Conservation (phyloP, 352 stramenopile species). For the Labyrinthula sp. region DNA sequence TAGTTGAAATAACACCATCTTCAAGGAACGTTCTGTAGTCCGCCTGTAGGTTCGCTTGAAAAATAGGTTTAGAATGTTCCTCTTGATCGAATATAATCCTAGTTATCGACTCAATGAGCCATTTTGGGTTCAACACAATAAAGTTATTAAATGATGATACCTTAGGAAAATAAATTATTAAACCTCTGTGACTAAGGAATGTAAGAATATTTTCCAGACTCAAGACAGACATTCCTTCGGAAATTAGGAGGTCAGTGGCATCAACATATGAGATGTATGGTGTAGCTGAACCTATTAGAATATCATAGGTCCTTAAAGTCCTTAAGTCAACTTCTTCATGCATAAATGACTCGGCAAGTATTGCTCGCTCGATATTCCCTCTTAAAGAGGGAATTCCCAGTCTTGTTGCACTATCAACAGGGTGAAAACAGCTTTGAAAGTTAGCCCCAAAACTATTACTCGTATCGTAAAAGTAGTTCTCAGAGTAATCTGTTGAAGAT, state of each 20-base stretch:
- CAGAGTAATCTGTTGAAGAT: too few relatives aligned
- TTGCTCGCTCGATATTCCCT: conserved; percentile 5
- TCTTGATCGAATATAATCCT: conserved; percentile 10
- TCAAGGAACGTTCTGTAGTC: conserved; percentile 11
- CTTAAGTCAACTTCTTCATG: too few relatives aligned
- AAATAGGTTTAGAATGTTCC: conserved; percentile 1
- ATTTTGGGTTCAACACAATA: conserved; percentile 19
- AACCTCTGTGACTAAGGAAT: too few relatives aligned
- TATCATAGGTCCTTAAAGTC: too few relatives aligned
- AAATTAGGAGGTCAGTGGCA: too few relatives aligned
- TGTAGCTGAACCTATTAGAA: too few relatives aligned
- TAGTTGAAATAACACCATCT: neutral
- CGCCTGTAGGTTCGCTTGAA: neutral
- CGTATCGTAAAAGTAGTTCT: neutral
- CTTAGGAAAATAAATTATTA: too few relatives aligned
- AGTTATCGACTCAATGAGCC: conserved; percentile 15
- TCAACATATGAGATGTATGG: too few relatives aligned
- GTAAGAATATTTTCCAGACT: too few relatives aligned
- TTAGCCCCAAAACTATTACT: conserved; percentile 2
- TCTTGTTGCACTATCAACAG: conserved; percentile 2
- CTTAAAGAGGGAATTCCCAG: conserved; percentile 6
- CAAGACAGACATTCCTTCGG: too few relatives aligned
- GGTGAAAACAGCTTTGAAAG: conserved; percentile 9
- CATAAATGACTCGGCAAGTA: too few relatives aligned
- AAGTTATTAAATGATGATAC: too few relatives aligned